Percentiles rank a stretch among this genome's conserved stretches.
phyloP scores from a whole-genome alignment of 257 asterid genomes.

The Cinchona pubescens region DNA sequence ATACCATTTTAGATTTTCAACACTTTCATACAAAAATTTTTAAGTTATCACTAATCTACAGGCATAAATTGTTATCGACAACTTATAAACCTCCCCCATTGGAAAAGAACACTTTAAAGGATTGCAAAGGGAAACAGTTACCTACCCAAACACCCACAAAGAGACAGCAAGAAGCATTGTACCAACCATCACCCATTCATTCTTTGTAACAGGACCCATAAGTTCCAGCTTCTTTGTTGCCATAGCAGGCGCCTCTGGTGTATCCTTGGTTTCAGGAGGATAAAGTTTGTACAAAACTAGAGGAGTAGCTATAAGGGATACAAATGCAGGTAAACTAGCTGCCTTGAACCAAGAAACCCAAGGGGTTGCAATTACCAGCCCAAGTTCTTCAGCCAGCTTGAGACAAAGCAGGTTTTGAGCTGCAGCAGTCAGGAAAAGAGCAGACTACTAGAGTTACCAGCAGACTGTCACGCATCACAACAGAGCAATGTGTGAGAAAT shows the following conservation, averaged over 20 bases:
- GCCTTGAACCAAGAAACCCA: slow-evolving; percentile 98
- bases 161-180: slow-evolving; percentile 98
- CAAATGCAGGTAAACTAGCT: slow-evolving; percentile 86
- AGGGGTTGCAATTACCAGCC: slow-evolving; percentile 75
- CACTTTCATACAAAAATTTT: background rate
- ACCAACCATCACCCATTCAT: slow-evolving; percentile 85
- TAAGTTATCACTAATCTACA: background rate
- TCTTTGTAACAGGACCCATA: slow-evolving; percentile 86
- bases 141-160: slow-evolving; percentile 90
- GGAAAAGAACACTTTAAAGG: background rate
- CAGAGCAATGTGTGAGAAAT: slow-evolving; percentile 37
- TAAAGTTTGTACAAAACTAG: slow-evolving; percentile 71
- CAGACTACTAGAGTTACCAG: slow-evolving; percentile 98
- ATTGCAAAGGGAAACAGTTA: background rate
- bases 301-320: slow-evolving; percentile 80
- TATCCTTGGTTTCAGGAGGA: slow-evolving; percentile 93
- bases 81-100: background rate
- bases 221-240: slow-evolving; percentile 70
- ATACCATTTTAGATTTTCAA: background rate
- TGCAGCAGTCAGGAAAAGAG: slow-evolving; percentile 98
- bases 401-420: slow-evolving; percentile 97
- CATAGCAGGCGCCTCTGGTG: slow-evolving; percentile 96
- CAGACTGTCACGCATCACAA: slow-evolving; percentile 60
- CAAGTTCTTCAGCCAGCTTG: slow-evolving; percentile 94
- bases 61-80: background rate